These are phyloP conservation scores for Jaenimonas drosophilae DNA, from an alignment of 208 protist genomes.

Conservation along the genomic window DNA sequence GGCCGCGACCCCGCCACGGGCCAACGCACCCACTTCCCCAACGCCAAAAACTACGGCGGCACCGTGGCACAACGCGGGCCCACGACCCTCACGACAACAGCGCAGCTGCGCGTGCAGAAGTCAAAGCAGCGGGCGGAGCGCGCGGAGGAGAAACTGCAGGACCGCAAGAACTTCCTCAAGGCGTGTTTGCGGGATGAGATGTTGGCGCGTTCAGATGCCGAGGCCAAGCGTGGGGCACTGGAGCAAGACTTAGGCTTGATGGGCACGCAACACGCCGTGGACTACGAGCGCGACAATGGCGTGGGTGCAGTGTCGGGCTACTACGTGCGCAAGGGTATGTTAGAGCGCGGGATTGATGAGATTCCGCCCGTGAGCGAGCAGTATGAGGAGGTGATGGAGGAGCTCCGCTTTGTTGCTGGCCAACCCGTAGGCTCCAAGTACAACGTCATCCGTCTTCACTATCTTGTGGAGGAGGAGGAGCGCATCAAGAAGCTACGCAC, in stretches of 20 bases:
- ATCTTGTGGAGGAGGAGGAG: conserved; percentile 60
- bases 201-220: conserved; percentile 36
- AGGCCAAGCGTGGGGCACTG: conserved; percentile 29
- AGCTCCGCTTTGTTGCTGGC: conserved; percentile 42
- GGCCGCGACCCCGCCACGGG: conserved; percentile 19
- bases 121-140: conserved; percentile 5
- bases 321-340: conserved; percentile 4
- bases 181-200: conserved; percentile 66
- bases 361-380: conserved; percentile 41
- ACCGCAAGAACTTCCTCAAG: conserved; percentile 70
- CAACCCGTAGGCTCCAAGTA: conserved; percentile 71
- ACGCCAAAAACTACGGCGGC: conserved; percentile 59
- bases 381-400: conserved; percentile 63
- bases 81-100: conserved; percentile 20
- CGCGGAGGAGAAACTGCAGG: conserved; percentile 29
- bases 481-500: conserved; percentile 32
- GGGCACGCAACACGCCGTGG: conserved; percentile 32
- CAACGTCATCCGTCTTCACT: conserved; percentile 71
- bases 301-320: neutral
- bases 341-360: conserved; percentile 14
- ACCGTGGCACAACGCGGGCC: conserved; percentile 28
- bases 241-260: conserved; percentile 42
- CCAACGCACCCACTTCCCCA: conserved; percentile 35
- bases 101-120: conserved; percentile 9
- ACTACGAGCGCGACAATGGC: conserved; percentile 19